A percentile compares a stretch with the other conserved stretches of the same genome.
Evolutionary conservation across 441 rosid species (phyloP).

Genomic region (Manihot esculenta): DNA sequence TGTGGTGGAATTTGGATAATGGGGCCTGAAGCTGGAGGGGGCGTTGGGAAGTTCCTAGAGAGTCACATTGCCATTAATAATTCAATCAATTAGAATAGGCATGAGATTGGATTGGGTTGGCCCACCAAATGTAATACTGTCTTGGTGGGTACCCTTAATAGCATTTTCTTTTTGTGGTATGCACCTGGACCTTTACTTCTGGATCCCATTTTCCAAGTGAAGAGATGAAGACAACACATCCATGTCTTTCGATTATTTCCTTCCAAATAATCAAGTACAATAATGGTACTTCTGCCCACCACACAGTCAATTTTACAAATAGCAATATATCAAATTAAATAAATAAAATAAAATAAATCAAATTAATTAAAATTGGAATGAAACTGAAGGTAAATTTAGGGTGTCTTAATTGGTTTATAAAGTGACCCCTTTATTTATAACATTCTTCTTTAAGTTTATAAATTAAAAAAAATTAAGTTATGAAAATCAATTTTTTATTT

Average conservation of each 20-base stretch:
- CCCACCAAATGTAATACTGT: background rate
- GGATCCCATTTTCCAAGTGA: background rate
- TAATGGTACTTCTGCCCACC: background rate
- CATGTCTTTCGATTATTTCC: background rate
- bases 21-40: background rate
- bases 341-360: no score
- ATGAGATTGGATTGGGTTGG: background rate
- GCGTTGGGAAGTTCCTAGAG: background rate
- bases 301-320: background rate
- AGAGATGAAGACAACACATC: background rate
- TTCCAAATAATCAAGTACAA: background rate
- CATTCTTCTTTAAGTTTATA: no score
- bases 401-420: no score
- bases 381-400: no score
- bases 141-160: background rate
- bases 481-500: no score
- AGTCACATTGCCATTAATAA: background rate
- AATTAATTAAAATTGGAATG: no score
- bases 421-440: no score
- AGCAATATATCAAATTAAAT: no score
- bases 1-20: background rate
- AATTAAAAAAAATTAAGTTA: no score
- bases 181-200: background rate
- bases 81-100: background rate
- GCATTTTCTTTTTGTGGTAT: background rate